Conservation (phyloP, 257 asterid genomes). For the Lantana camara region DNA sequence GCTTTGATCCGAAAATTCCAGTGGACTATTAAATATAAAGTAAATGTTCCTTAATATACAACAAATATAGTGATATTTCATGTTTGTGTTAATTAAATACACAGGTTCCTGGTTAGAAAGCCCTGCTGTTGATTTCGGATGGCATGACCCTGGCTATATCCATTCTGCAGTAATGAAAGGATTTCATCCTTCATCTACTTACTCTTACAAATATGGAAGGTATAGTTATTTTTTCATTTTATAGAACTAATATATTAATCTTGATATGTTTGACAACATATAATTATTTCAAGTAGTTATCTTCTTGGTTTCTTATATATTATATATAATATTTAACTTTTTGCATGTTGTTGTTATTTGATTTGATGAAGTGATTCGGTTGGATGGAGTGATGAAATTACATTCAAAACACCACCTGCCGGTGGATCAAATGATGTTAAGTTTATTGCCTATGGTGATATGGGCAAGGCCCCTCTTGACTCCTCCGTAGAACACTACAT, state of each 20-base stretch:
- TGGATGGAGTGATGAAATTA: slow-evolving; percentile 72
- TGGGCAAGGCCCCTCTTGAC: slow-evolving; percentile 94
- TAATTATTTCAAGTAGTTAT: no score
- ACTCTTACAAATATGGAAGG: slow-evolving; percentile 84
- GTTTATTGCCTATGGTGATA: slow-evolving; percentile 80
- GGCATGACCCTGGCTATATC: slow-evolving; percentile 94
- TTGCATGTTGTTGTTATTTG: no score
- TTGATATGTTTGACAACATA: no score
- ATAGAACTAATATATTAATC: no score
- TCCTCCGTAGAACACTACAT: slow-evolving; percentile 71
- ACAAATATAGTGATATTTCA: background rate
- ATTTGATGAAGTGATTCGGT: slow-evolving; percentile 48
- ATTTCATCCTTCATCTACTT: slow-evolving; percentile 58
- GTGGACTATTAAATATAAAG: no score
- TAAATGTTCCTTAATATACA: no score
- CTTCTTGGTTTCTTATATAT: no score
- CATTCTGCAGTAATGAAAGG: slow-evolving; percentile 74
- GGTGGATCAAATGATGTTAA: slow-evolving; percentile 63
- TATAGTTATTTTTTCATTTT: background rate
- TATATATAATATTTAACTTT: no score
- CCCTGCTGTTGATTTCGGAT: slow-evolving; percentile 84
- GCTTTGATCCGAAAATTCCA: no score
- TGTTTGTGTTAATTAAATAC: background rate
- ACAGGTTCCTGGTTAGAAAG: slow-evolving; percentile 41
- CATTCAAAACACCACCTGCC: slow-evolving; percentile 69